Base-by-base conservation (phyloP, 1,284 basidiomycete genomes). In the Pyrrhoderma lamaoense region DNA sequence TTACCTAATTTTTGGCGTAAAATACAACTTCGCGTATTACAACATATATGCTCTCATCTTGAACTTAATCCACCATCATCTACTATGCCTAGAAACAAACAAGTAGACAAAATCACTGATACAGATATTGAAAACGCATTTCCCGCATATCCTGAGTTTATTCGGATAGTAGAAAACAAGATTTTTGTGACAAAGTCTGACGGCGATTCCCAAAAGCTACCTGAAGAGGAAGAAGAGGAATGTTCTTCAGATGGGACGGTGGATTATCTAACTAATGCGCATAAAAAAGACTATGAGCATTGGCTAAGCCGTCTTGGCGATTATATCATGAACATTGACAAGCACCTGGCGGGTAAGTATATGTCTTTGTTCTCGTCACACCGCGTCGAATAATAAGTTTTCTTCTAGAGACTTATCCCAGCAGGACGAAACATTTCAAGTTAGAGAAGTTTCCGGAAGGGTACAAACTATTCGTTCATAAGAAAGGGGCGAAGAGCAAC, bases 401-500 rank as follows among this genome's bases (percentile, higher is more conserved):
- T 22, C n/a, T 23, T 13, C 45, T 13, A 14, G 16, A 7, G 16
- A 11, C 21, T 22, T 16, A 2, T 22, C 8, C 38, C 36, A 35
- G 16, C 9, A 22, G 23, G 16, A 19, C 11, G 21, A 21, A 5
- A 37, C 45, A 36, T 18, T 56, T 31, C 27, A 14, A 16, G 5
- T 31, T 56, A 36, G 42, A 35, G n/a, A 25, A 18, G 13, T 52
- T 56, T 37, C 54, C 54, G 13, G 31, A 23, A 11, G 42, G 45
- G 4, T 56, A 56, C 38, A 56, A 52, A 22, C 36, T 56, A 19
- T 56, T 49, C 35, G 44, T 40, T 2, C 54, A 51, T 34, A 9
- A 18, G 3, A 56, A 52, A 9, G 54, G 54, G 14, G 16, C 36
- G 5, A 56, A 46, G 23, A 22, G 21, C 2, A 45, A 56, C 35